phyloP scores from a whole-genome alignment of 2,329 filamentous ascomycete genomes.

The Aspergillus pseudoviridinutans region DNA sequence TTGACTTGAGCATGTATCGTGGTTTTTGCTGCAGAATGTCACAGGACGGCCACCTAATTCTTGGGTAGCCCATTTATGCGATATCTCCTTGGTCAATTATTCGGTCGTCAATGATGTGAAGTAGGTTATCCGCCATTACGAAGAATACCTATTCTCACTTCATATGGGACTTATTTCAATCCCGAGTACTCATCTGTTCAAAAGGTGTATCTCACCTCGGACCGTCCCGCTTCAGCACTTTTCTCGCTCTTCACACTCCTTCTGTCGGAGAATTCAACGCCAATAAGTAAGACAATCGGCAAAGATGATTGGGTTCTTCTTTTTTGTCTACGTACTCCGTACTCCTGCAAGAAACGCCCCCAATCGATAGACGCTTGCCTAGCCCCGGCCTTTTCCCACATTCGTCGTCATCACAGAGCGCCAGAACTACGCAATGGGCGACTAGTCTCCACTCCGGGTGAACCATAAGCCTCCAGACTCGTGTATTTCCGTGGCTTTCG shows the following conservation, averaged over 20 bases:
- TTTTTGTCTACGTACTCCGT: background rate
- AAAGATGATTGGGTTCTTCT: background rate
- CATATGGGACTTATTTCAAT: no score
- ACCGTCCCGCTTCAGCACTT: background rate
- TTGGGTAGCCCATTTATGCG: no score
- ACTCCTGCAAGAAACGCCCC: background rate
- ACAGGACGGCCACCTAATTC: background rate
- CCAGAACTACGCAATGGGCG: conserved; percentile 5
- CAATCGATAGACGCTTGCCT: background rate
- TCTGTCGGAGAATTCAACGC: background rate
- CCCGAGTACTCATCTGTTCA: background rate
- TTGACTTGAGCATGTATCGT: background rate
- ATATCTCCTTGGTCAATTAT: background rate
- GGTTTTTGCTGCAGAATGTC: background rate
- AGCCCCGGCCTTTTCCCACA: background rate
- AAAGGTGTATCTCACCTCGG: background rate
- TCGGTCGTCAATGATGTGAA: background rate
- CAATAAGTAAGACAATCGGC: background rate
- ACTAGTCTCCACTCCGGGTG: background rate
- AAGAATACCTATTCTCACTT: background rate
- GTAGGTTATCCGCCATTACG: background rate
- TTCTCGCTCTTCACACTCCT: background rate
- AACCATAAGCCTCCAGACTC: background rate
- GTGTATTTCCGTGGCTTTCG: background rate
- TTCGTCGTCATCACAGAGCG: conserved; percentile 6